A percentile compares a stretch with the other conserved stretches of the same genome.
Conservation (phyloP, 1,139 yeast genomes). For the Sugiyamaella neomexicana region DNA sequence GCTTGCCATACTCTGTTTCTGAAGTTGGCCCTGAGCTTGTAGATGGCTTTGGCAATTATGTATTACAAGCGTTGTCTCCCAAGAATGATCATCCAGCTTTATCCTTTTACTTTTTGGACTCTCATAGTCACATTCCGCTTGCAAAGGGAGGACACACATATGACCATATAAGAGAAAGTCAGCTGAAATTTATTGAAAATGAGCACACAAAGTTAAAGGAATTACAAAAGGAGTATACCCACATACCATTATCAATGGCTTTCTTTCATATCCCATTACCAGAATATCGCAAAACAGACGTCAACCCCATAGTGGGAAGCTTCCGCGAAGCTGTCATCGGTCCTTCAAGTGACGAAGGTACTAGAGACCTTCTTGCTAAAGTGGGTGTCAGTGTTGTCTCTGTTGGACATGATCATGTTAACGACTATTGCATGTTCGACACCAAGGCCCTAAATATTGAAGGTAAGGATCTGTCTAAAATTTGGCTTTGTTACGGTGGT, state of each 20-base stretch:
- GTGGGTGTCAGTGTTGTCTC: constrained; percentile 70
- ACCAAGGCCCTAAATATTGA: constrained; percentile 27
- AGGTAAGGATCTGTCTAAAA: constrained; percentile 43
- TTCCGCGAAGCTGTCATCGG: constrained; percentile 75
- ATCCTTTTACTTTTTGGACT: constrained; percentile 73
- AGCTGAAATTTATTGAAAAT: constrained; percentile 59
- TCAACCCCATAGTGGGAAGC: constrained; percentile 54
- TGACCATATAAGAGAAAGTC: constrained; percentile 80
- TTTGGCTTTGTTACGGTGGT: constrained; percentile 94
- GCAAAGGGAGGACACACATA: constrained; percentile 74
- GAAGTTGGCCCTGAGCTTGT: constrained; percentile 61
- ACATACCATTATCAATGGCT: constrained; percentile 69
- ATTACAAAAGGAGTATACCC: constrained; percentile 43
- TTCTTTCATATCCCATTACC: constrained; percentile 93
- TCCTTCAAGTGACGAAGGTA: constrained; percentile 62
- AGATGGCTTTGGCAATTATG: constrained; percentile 80
- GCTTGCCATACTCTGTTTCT: constrained; percentile 68
- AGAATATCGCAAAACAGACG: constrained; percentile 58
- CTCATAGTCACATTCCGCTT: constrained; percentile 68
- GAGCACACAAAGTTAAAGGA: constrained; percentile 42
- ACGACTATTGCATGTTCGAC: constrained; percentile 78
- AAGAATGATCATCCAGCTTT: constrained; percentile 50
- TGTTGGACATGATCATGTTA: constrained; percentile 94
- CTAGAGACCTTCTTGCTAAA: constrained; percentile 55
- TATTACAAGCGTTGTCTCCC: constrained; percentile 51